phyloP scores from a whole-genome alignment of 2,329 filamentous ascomycete genomes.

The Incumbomyces lentus region DNA sequence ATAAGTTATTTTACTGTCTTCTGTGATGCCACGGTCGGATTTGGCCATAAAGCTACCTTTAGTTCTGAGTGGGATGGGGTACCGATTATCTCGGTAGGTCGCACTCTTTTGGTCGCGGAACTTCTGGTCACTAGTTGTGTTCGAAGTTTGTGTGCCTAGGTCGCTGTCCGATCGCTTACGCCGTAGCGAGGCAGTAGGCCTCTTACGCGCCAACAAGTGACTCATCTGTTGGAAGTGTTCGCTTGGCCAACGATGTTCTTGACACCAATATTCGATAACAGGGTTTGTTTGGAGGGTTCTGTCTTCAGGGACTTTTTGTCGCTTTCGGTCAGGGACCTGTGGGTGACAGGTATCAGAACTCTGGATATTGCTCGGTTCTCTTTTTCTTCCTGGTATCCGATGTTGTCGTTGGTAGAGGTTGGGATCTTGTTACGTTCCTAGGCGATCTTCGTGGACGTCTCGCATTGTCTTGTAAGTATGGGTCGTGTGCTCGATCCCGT shows the following conservation, averaged over 20 bases:
- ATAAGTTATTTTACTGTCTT: too few species aligned
- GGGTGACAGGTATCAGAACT: not conserved
- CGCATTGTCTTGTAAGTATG: not conserved
- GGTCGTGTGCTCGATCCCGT: too few species aligned
- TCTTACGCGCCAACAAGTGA: slow-evolving; percentile 24
- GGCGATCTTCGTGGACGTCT: not conserved
- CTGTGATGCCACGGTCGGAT: too few species aligned
- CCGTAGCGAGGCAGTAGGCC: slow-evolving; percentile 14
- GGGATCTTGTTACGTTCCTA: not conserved
- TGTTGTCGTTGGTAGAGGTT: not conserved
- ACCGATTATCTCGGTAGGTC: slow-evolving; percentile 16
- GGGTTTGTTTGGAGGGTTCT: not conserved
- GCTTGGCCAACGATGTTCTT: not conserved
- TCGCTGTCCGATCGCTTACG: slow-evolving; percentile 16
- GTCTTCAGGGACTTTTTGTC: not conserved
- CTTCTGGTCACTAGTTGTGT: slow-evolving; percentile 19
- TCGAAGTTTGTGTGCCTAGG: slow-evolving; percentile 11
- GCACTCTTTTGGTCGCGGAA: slow-evolving; percentile 15
- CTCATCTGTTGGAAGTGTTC: slow-evolving; percentile 13
- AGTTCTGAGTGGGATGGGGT: not conserved
- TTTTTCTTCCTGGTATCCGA: not conserved
- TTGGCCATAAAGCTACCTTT: too few species aligned
- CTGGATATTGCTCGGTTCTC: not conserved
- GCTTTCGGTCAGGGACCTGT: not conserved
- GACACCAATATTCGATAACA: not conserved